These are phyloP conservation scores for Trametes gibbosa DNA, from an alignment of 768 basidiomycete genomes.

Conservation along the genomic window DNA sequence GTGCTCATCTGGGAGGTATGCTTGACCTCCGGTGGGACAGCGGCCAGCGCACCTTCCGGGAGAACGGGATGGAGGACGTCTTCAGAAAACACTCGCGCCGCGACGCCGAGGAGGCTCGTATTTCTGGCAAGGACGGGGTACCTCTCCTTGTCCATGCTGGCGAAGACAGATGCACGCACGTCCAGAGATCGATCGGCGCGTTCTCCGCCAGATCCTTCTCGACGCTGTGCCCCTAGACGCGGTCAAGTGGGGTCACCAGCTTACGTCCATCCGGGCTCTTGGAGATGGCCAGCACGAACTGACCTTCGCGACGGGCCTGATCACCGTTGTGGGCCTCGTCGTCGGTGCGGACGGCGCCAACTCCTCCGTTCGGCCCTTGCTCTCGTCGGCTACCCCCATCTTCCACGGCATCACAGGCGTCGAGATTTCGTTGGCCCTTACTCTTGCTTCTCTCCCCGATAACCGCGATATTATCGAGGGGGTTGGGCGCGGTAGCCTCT, in stretches of 20 bases:
- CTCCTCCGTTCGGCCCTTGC: not conserved
- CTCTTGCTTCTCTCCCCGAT: not conserved
- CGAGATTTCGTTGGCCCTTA: not conserved
- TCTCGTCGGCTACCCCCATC: not conserved
- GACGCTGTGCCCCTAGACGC: conserved; percentile 28
- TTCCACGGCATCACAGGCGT: conserved; percentile 4
- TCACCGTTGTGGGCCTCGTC: not conserved
- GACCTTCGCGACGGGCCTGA: conserved; percentile 1
- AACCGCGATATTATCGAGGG: conserved; percentile 5
- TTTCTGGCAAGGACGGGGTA: conserved; percentile 5
- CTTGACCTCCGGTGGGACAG: conserved; percentile 8
- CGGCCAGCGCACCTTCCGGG: conserved; percentile 4
- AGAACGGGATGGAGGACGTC: conserved; percentile 5
- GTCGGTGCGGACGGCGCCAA: conserved; percentile 2
- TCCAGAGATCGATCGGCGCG: conserved; percentile 12
- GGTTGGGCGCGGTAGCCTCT: conserved; percentile 1
- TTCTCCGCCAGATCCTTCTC: conserved; percentile 8
- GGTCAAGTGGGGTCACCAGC: conserved; percentile 42
- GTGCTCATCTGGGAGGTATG: conserved; percentile 2
- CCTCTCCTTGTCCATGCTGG: not conserved
- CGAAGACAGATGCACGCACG: not conserved
- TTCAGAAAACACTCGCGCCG: not conserved
- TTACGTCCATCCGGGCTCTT: conserved; percentile 28
- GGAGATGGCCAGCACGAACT: conserved; percentile 24
- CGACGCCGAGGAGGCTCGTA: conserved; percentile 6